phyloP scores from a whole-genome alignment of 176 grass and related monocot genomes.

The Paspalum notatum region DNA sequence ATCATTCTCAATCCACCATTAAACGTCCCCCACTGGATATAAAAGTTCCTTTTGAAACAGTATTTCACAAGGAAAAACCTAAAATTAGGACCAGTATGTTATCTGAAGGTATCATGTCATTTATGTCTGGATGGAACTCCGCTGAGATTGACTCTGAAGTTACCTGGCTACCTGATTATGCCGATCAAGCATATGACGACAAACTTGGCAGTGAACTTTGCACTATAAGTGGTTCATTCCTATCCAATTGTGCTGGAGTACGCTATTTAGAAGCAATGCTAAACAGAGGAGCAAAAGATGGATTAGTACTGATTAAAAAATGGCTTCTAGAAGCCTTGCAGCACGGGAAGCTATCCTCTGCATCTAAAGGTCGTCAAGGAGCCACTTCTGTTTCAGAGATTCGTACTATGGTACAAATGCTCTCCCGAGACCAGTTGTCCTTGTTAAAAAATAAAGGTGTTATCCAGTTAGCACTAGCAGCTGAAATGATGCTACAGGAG shows the following conservation, averaged over 20 bases:
- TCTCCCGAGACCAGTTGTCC: slow-evolving; percentile 67
- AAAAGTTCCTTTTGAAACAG: slow-evolving; percentile 65
- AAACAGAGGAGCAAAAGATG: slow-evolving; percentile 85
- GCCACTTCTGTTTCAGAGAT: slow-evolving; percentile 68
- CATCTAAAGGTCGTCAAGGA: slow-evolving; percentile 59
- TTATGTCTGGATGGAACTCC: slow-evolving; percentile 86
- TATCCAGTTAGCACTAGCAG: slow-evolving; percentile 78
- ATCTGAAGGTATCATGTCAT: slow-evolving; percentile 74
- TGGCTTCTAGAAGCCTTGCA: slow-evolving; percentile 91
- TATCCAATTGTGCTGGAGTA: slow-evolving; percentile 70
- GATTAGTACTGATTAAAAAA: slow-evolving; percentile 80
- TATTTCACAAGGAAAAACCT: slow-evolving; percentile 65
- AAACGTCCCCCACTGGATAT: slow-evolving; percentile 73
- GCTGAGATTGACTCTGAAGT: slow-evolving; percentile 45
- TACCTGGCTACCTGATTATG: slow-evolving; percentile 48
- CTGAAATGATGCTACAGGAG: slow-evolving; percentile 71
- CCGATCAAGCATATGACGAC: slow-evolving; percentile 47
- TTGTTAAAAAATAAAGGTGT: slow-evolving; percentile 73
- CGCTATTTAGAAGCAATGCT: slow-evolving; percentile 79
- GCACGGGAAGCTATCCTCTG: slow-evolving; percentile 59
- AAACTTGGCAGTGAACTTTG: slow-evolving; percentile 37
- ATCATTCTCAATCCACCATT: slow-evolving; percentile 47
- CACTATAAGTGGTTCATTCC: slow-evolving; percentile 67
- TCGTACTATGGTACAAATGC: slow-evolving; percentile 64
- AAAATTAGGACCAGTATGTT: slow-evolving; percentile 41